Base-by-base conservation (phyloP, 1,284 basidiomycete genomes). In the Irpex lacteus region DNA sequence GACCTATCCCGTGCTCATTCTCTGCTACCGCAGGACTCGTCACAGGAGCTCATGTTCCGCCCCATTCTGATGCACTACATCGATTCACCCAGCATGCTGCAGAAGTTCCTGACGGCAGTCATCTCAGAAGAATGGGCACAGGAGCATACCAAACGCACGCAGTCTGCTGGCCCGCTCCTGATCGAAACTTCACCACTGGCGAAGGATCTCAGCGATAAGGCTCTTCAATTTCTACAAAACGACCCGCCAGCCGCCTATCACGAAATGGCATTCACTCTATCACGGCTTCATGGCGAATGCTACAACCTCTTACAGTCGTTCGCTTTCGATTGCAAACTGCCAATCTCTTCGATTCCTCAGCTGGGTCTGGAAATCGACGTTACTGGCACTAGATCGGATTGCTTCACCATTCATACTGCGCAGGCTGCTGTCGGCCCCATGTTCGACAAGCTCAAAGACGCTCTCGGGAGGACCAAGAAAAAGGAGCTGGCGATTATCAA, bases 41-140 rank as follows among this genome's bases (percentile, higher is more conserved):
- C 76, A 5, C 80, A 85, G 36, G 88, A 90, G 62, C 81, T 83
- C 21, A 78, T 85, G 65, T 94, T 94, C 75, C 81, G 85, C 38
- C 86, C 87, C 0, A 87, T 93, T 60, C 82, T 98, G 6, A 70
- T 84, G 3, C 88, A 92, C 67, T 97, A 96, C 67, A 79, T 98
- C 68, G 84, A 88, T 50, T 98, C 97, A 0, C 84, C 88, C 0
- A 96, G 94, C 70, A 97, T 98, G 81, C 84, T 98, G 21, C 96
- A 98, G 72, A 91, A 93, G 69, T 91, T 96, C 74, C 78, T 99
- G 36, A 81, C 91, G 2, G 89, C 94, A 4, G 86, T 94, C 40
- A 85, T 98, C 68, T 79, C 96, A 1, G 95, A 98, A 75, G 95
- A 98, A 79, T 99, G 97, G 98, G 94, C 96, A 11, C 78, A 77